Conservation (phyloP, 768 basidiomycete species). For the Serendipita sp. region DNA sequence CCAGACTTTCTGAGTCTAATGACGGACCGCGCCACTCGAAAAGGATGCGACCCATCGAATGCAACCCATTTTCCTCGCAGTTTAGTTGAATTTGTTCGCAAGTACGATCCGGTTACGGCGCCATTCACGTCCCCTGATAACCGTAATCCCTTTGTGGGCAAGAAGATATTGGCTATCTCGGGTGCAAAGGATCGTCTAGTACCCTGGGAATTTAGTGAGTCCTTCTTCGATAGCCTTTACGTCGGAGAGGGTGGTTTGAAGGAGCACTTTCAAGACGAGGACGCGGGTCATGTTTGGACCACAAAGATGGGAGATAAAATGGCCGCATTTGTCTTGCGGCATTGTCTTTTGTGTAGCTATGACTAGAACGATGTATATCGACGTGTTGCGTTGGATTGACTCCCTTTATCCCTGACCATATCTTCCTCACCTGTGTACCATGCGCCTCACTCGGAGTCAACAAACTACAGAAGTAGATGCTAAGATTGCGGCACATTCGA, state of each 20-base stretch:
- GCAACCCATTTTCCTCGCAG: slow-evolving; percentile 44
- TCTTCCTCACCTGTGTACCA: not conserved
- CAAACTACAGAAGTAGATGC: not conserved
- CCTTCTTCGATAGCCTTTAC: slow-evolving; percentile 39
- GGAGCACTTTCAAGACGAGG: slow-evolving; percentile 35
- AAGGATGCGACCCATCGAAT: slow-evolving; percentile 24
- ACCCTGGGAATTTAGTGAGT: slow-evolving; percentile 40
- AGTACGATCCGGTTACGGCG: slow-evolving; percentile 29
- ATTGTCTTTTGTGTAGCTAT: not conserved
- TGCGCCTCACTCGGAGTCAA: not conserved
- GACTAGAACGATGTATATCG: not conserved
- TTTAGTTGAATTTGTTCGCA: slow-evolving; percentile 31
- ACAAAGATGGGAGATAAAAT: slow-evolving; percentile 40
- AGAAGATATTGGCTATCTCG: slow-evolving; percentile 57
- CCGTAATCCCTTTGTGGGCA: slow-evolving; percentile 48
- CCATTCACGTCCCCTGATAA: slow-evolving; percentile 25
- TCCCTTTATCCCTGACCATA: not conserved
- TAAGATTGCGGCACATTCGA: not conserved
- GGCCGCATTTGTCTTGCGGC: slow-evolving; percentile 11
- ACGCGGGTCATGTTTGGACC: slow-evolving; percentile 48
- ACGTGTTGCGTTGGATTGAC: not conserved
- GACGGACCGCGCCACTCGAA: slow-evolving; percentile 30
- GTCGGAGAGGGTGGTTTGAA: slow-evolving; percentile 41
- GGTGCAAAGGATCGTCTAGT: slow-evolving; percentile 52
- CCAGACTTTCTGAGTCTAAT: slow-evolving; percentile 51